A percentile compares a stretch with the other conserved stretches of the same genome.
phyloP scores from a whole-genome alignment of 805 yeast genomes.

The baker's yeast (Saccharomyces cerevisiae) region DNA sequence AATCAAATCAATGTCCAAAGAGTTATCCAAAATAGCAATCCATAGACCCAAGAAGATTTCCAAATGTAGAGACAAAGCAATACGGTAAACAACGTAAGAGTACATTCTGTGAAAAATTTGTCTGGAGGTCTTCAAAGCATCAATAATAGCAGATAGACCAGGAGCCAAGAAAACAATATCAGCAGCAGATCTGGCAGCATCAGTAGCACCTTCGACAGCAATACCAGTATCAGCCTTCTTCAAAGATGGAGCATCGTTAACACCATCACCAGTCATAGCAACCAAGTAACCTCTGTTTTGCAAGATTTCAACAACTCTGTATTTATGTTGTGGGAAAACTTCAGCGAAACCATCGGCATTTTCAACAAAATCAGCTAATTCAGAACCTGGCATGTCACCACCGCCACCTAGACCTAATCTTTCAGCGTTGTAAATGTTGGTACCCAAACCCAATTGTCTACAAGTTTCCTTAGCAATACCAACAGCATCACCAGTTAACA shows the following conservation, averaged over 20 bases:
- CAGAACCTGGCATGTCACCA: slow-evolving; percentile 95
- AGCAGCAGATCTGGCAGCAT: slow-evolving; percentile 95
- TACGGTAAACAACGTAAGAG: slow-evolving; percentile 95
- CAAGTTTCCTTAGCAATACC: slow-evolving; percentile 98
- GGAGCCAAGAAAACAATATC: slow-evolving; percentile 94
- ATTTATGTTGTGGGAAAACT: slow-evolving; percentile 97
- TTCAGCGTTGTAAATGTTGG: slow-evolving; percentile 94
- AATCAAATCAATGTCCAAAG: slow-evolving; percentile 82
- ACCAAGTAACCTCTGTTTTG: slow-evolving; percentile 94
- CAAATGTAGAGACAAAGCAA: slow-evolving; percentile 89
- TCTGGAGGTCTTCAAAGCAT: slow-evolving; percentile 89
- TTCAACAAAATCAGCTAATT: slow-evolving; percentile 93
- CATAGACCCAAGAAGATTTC: slow-evolving; percentile 92
- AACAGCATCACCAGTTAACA: slow-evolving; percentile 98
- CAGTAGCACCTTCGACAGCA: slow-evolving; percentile 97
- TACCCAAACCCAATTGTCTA: slow-evolving; percentile 93
- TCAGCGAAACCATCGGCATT: slow-evolving; percentile 98
- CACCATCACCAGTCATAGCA: slow-evolving; percentile 99
- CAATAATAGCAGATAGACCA: slow-evolving; percentile 90
- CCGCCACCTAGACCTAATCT: slow-evolving; percentile 93
- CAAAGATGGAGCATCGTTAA: slow-evolving; percentile 94
- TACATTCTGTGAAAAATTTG: slow-evolving; percentile 99
- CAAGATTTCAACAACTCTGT: slow-evolving; percentile 89
- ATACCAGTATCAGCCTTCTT: slow-evolving; percentile 95
- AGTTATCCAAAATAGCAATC: slow-evolving; percentile 87